A percentile compares a stretch with the other conserved stretches of the same genome.
These are phyloP conservation scores for Lactuca saligna DNA, from an alignment of 129 eudicot species.

Conservation along the genomic window DNA sequence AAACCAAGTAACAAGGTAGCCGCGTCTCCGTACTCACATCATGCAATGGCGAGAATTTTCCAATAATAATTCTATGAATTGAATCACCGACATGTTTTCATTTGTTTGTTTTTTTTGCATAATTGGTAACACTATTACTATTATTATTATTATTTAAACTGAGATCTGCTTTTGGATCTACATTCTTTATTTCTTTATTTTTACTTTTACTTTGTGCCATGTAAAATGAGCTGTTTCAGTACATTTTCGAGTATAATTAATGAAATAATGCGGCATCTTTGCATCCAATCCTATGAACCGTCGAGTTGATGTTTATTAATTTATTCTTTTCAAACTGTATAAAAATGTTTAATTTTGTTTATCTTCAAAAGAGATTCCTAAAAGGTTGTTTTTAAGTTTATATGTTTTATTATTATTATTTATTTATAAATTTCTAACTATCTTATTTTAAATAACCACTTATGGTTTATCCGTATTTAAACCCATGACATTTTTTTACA, in stretches of 20 bases:
- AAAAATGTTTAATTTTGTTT: too few relatives aligned
- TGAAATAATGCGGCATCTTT: not conserved
- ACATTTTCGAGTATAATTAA: not conserved
- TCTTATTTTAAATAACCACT: too few relatives aligned
- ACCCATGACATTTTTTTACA: too few relatives aligned
- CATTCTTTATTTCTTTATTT: constrained; percentile 2
- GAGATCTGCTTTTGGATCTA: constrained; percentile 30
- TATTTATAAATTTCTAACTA: too few relatives aligned
- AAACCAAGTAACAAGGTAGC: constrained; percentile 10
- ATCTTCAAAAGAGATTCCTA: too few relatives aligned
- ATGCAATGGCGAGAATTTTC: not conserved
- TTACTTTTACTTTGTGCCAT: not conserved
- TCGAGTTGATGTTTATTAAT: too few relatives aligned
- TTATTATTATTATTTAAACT: not conserved
- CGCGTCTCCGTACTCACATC: constrained; percentile 21
- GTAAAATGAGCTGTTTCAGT: constrained; percentile 10
- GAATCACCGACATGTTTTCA: constrained; percentile 19
- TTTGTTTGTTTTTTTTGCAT: not conserved
- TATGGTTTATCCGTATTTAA: too few relatives aligned
- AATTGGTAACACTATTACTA: not conserved
- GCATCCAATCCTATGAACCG: not conserved
- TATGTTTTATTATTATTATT: too few relatives aligned
- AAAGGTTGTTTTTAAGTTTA: too few relatives aligned
- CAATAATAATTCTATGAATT: not conserved
- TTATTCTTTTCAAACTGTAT: too few relatives aligned